Base-by-base conservation (phyloP, 805 yeast species). In the Yamadazyma laniorum region DNA sequence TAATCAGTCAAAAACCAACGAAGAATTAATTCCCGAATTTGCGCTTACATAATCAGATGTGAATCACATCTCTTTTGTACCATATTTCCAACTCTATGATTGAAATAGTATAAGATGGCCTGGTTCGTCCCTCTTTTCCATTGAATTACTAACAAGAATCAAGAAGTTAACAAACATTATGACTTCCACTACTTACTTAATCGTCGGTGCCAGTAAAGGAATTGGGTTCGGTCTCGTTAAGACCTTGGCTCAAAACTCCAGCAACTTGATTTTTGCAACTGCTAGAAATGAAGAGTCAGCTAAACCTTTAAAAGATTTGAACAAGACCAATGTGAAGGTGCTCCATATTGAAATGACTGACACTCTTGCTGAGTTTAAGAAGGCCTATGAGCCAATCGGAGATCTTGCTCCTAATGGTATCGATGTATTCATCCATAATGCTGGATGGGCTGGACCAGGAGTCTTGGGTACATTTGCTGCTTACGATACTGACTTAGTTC, bases 151-250 rank as follows among this genome's bases (percentile, higher is more conserved):
- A n/a, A n/a, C n/a, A n/a, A n/a, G n/a, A n/a, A n/a, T n/a, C n/a
- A n/a, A n/a, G n/a, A n/a, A n/a, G n/a, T n/a, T n/a, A n/a, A n/a
- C n/a, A n/a, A n/a, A n/a, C n/a, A n/a, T n/a, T n/a, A n/a, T n/a
- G n/a, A n/a, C n/a, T n/a, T n/a, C n/a, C n/a, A n/a, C 38, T 9
- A 39, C 34, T 35, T 45, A 42, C 25, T 40, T 46, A 26, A 32
- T 45, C 12, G 61, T 67, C 2, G 74, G 75, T n/a, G 69, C 67
- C 18, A 63, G 67, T 13, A 53, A 64, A 36, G 73, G 74, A 4
- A 59, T 67, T 19, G 74, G 75, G 5, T 48, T 51, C 14, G 55
- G 52, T 1, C 47, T 66, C 12, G 54, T 51, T 4, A 49, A 53
- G 29, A 42, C 47, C 29, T 37, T 63, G 12, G 43, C 51, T 21